A percentile compares a stretch with the other conserved stretches of the same genome.
Evolutionary conservation across 176 grass and related monocot species (phyloP).

Genomic region (Melocanna baccifera): DNA sequence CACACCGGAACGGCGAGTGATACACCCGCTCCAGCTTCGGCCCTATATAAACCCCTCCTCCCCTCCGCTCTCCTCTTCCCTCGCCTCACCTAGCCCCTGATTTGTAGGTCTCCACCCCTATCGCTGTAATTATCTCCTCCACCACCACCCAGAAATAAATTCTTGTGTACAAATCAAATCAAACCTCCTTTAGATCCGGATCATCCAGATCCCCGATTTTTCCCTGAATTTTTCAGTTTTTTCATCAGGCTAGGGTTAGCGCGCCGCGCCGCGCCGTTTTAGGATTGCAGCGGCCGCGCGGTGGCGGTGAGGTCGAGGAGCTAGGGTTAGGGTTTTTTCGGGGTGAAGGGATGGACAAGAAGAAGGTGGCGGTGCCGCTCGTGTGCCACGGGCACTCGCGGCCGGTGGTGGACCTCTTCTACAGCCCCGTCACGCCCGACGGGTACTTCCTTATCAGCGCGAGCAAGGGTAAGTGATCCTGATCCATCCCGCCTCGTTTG

Average conservation of each 20-base stretch:
- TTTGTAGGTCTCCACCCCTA: background rate
- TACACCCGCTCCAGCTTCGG: background rate
- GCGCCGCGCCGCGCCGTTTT: background rate
- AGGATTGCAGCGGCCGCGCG: background rate
- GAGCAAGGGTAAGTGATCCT: slow-evolving; percentile 70
- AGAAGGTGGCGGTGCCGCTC: slow-evolving; percentile 13
- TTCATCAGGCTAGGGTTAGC: background rate
- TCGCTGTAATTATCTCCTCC: background rate
- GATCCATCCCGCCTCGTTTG: background rate
- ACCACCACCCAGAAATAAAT: background rate
- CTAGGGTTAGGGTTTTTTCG: slow-evolving; percentile 38
- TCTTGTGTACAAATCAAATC: background rate
- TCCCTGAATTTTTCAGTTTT: background rate
- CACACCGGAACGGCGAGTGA: background rate
- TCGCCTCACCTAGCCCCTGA: background rate
- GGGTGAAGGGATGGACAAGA: background rate
- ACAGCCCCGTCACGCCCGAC: slow-evolving; percentile 70
- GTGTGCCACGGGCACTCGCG: slow-evolving; percentile 90
- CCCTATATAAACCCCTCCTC: background rate
- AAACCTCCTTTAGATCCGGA: background rate
- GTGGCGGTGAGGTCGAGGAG: background rate
- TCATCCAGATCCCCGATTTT: background rate
- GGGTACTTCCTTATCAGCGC: slow-evolving; percentile 97
- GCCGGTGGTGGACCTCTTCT: slow-evolving; percentile 95
- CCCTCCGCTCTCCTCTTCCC: too few species aligned